Evolutionary conservation across 2,329 filamentous ascomycete genomes (phyloP).

Genomic region (Penicillium sumatraense): DNA sequence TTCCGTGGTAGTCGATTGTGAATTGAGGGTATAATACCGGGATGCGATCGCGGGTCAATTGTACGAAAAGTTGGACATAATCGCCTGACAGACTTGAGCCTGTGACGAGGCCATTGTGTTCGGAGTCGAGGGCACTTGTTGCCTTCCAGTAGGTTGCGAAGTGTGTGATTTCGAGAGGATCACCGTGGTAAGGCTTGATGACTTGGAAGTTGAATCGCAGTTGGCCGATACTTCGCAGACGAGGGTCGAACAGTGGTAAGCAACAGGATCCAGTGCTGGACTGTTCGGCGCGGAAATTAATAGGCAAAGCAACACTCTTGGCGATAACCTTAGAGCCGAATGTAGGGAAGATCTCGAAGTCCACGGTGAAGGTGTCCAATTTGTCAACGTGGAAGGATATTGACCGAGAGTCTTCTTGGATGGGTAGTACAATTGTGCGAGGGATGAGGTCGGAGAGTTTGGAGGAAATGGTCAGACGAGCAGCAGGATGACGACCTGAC

Average conservation of each 20-base stretch:
- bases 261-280: slow-evolving; percentile 81
- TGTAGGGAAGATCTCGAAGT: slow-evolving; percentile 96
- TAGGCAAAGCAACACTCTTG: slow-evolving; percentile 88
- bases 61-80: slow-evolving; percentile 88
- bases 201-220: slow-evolving; percentile 94
- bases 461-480: slow-evolving; percentile 92
- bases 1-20: slow-evolving; percentile 73
- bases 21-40: slow-evolving; percentile 88
- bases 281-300: slow-evolving; percentile 75
- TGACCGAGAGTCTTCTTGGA: slow-evolving; percentile 92
- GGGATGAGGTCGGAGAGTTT: slow-evolving; percentile 96
- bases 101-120: slow-evolving; percentile 84
- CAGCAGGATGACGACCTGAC: slow-evolving; percentile 93
- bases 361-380: slow-evolving; percentile 87
- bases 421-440: slow-evolving; percentile 91
- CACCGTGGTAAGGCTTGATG: slow-evolving; percentile 92
- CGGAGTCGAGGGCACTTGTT: slow-evolving; percentile 87
- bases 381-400: slow-evolving; percentile 97
- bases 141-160: slow-evolving; percentile 99
- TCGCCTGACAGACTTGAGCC: slow-evolving; percentile 96
- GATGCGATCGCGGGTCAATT: slow-evolving; percentile 84
- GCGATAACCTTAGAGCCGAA: slow-evolving; percentile 98
- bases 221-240: slow-evolving; percentile 87
- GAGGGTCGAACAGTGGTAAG: slow-evolving; percentile 88
- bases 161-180: slow-evolving; percentile 93